These are phyloP conservation scores for Komagataella pseudopastoris DNA, from an alignment of 805 yeast species.

Conservation along the genomic window DNA sequence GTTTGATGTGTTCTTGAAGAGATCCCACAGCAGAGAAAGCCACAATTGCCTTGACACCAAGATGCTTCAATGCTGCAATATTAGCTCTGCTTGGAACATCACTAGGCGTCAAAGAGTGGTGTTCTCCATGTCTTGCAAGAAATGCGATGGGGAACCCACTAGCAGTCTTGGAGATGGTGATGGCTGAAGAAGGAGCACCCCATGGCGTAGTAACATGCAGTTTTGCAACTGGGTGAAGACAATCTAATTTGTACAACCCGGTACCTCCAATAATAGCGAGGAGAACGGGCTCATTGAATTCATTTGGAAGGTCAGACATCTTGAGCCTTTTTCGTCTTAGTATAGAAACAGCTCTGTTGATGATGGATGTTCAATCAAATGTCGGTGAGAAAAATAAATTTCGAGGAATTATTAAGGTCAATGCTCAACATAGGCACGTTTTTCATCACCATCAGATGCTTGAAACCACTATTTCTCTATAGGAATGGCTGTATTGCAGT, in stretches of 20 bases:
- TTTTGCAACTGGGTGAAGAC: slow-evolving; percentile 75
- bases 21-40: slow-evolving; percentile 98
- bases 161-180: slow-evolving; percentile 73
- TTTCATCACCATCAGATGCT: background rate
- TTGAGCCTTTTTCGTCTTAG: background rate
- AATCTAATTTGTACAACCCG: slow-evolving; percentile 82
- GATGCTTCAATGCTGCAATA: slow-evolving; percentile 82
- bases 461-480: background rate
- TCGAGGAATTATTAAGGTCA: background rate
- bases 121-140: slow-evolving; percentile 85
- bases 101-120: slow-evolving; percentile 81
- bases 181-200: slow-evolving; percentile 93
- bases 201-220: slow-evolving; percentile 84
- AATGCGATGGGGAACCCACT: slow-evolving; percentile 82
- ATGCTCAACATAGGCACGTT: background rate
- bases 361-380: background rate
- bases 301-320: slow-evolving; percentile 26
- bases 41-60: slow-evolving; percentile 79
- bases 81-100: slow-evolving; percentile 91
- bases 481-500: background rate
- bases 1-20: slow-evolving; percentile 74
- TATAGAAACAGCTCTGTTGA: background rate
- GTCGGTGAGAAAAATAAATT: background rate
- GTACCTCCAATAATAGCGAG: slow-evolving; percentile 96
- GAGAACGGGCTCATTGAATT: slow-evolving; percentile 51